These are phyloP conservation scores for Umbelopsis vinacea DNA, from an alignment of 192 early-diverging fungal genomes.

Conservation along the genomic window DNA sequence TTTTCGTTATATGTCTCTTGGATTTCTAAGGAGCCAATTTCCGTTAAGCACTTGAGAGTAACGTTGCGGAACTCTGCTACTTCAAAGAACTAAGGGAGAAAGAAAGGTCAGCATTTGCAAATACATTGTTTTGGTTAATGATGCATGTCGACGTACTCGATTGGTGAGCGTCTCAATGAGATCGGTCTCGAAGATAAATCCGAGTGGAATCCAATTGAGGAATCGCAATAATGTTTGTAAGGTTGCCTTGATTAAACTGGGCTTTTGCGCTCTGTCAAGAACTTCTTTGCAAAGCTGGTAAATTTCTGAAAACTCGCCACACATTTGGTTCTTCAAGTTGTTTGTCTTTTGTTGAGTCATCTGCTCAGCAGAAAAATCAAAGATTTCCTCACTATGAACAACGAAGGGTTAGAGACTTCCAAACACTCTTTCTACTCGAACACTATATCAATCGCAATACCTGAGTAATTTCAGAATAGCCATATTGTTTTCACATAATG, in stretches of 20 bases:
- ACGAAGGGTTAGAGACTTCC: not conserved
- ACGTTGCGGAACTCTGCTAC: conserved; percentile 89
- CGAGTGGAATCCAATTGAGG: conserved; percentile 97
- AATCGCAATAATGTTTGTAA: conserved; percentile 94
- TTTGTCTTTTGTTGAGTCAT: conserved; percentile 96
- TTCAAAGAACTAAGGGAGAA: conserved; percentile 76
- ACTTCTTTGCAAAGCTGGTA: conserved; percentile 95
- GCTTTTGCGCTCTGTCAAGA: conserved; percentile 87
- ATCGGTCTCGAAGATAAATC: conserved; percentile 97
- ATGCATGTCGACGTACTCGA: conserved; percentile 58
- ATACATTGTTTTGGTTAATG: not conserved
- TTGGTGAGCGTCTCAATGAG: conserved; percentile 83
- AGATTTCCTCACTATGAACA: conserved; percentile 91
- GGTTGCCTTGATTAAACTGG: conserved; percentile 89
- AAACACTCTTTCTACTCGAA: not conserved
- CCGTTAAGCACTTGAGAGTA: conserved; percentile 95
- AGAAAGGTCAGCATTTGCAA: conserved; percentile 22
- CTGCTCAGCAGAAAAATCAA: conserved; percentile 98
- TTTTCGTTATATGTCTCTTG: conserved; percentile 83
- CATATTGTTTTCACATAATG: conserved; percentile 99
- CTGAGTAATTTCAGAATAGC: conserved; percentile 96
- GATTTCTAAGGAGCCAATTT: conserved; percentile 90
- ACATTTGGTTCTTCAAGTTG: conserved; percentile 94
- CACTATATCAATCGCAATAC: conserved; percentile 36
- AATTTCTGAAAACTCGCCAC: conserved; percentile 93